A percentile compares a stretch with the other conserved stretches of the same genome.
phyloP scores from a whole-genome alignment of 306 rosid genomes.

The Myrica gale region DNA sequence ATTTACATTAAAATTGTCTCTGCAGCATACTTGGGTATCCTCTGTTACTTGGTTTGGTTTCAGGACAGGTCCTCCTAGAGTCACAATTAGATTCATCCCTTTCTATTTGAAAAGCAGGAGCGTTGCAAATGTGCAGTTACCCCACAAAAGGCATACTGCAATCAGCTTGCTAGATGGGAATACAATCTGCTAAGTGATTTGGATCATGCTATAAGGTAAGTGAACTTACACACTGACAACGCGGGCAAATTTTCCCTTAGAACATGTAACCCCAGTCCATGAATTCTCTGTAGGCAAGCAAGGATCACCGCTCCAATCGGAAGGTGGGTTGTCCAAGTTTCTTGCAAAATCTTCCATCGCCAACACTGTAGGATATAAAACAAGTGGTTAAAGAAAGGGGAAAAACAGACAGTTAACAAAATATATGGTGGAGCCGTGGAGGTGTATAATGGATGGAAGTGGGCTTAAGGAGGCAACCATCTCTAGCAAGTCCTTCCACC shows the following conservation, averaged over 20 bases:
- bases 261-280: conserved; percentile 83
- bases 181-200: no score
- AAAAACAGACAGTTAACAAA: background rate
- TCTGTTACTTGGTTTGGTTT: no score
- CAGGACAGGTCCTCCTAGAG: no score
- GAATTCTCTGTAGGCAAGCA: conserved; percentile 70
- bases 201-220: no score
- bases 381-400: conserved; percentile 12
- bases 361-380: conserved; percentile 40
- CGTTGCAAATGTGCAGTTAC: no score
- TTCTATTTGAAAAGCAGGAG: no score
- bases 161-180: no score
- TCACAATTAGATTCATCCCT: no score
- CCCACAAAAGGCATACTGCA: no score
- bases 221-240: conserved; percentile 55
- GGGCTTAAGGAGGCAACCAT: conserved; percentile 42
- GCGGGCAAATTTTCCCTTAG: conserved; percentile 33
- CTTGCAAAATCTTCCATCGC: conserved; percentile 63
- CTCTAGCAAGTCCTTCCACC: conserved; percentile 62
- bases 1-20: background rate
- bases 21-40: background rate
- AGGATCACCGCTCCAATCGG: conserved; percentile 91
- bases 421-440: conserved; percentile 11
- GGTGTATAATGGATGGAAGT: conserved; percentile 3
- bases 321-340: conserved; percentile 55